A percentile compares a stretch with the other conserved stretches of the same genome.
These are phyloP conservation scores for Spirogloea muscicola DNA, from an alignment of 139 green algal genomes.

Conservation along the genomic window DNA sequence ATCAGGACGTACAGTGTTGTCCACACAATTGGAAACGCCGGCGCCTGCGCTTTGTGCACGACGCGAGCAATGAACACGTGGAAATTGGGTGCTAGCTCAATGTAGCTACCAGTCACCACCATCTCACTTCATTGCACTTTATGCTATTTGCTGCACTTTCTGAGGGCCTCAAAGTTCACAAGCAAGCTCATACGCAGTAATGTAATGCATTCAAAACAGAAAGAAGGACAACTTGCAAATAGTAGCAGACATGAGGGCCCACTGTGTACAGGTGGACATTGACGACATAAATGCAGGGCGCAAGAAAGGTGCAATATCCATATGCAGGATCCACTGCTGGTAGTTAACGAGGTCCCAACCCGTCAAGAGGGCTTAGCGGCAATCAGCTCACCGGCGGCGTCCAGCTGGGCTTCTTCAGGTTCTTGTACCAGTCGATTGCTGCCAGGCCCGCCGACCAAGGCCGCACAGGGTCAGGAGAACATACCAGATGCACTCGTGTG, in stretches of 20 bases:
- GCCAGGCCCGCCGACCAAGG: no score
- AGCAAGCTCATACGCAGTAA: neutral
- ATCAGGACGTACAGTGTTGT: conserved; percentile 43
- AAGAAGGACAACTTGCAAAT: no score
- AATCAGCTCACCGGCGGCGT: conserved; percentile 35
- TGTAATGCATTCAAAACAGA: neutral
- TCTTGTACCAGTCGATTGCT: conserved; percentile 49
- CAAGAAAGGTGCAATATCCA: neutral
- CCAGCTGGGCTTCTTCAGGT: conserved; percentile 45
- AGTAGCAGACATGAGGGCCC: no score
- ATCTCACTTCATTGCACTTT: neutral
- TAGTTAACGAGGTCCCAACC: no score
- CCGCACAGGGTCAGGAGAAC: no score
- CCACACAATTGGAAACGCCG: conserved; percentile 40
- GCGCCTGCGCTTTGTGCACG: conserved; percentile 9
- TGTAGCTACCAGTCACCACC: neutral
- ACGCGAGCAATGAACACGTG: neutral
- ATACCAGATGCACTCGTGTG: no score
- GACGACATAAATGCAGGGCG: neutral
- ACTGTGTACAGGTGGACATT: neutral
- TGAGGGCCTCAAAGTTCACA: neutral
- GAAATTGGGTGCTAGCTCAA: neutral
- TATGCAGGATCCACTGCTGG: no score
- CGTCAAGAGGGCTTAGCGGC: no score
- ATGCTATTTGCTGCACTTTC: neutral